Evolutionary conservation across 768 basidiomycete species (phyloP), one percentile per base, ranked within the genome.

Genomic region (Rhizopogon roseolus): DNA sequence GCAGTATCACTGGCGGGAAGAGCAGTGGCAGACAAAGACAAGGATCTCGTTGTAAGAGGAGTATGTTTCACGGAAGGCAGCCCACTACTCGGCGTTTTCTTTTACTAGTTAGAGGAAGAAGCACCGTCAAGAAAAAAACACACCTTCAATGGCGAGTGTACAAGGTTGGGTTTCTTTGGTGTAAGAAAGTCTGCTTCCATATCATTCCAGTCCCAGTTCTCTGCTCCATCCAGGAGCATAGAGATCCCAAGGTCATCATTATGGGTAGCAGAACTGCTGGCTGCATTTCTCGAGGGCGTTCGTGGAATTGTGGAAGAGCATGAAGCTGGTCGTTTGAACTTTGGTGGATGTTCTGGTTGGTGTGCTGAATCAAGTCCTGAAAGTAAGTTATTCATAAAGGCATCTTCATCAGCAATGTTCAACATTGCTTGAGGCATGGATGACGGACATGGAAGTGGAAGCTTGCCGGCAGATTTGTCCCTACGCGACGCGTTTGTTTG

Each of bases 191-290:
- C 79, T 0, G 70, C 65, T 48, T 75, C 71, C 73, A 79, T 78
- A 55, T 82, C 80, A 32, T 79, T 73, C 80, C 85, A 82, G 58
- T 90, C 84, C 84, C 86, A 87, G 37, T 77, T 72, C 60, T 86
- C 87, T 1, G 81, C 82, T 0, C 85, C 88, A 28, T 84, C 79
- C n/a, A 86, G 62, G 13, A 88, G 72, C 4, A 68, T 62, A 2
- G 69, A 63, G 29, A 85, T 59, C 55, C 85, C 80, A 22, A 76
- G 56, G 50, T 76, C 71, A 55, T 49, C 29, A 25, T 29, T 59
- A 8, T 25, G 22, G 37, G 53, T 27, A 36, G 39, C 36, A 52
- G 45, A 8, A 28, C 50, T 36, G 62, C 65, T 28, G 41, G 40
- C 14, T 60, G 68, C 25, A 61, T 68, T 32, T 54, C 54, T 52